Base-by-base conservation (phyloP, 257 asterid species). In the Dorcoceras hygrometricum region DNA sequence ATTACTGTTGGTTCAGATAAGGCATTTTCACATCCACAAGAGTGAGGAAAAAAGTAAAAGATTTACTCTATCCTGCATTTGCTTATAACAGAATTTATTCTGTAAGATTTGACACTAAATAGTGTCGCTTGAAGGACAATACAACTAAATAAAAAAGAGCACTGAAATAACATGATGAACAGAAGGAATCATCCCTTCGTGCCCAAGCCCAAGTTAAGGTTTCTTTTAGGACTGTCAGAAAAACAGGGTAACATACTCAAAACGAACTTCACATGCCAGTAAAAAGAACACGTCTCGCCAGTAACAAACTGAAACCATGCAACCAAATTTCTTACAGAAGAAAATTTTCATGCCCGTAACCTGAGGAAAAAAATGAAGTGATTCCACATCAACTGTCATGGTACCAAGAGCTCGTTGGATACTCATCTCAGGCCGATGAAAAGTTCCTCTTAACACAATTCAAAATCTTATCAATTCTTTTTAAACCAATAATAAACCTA, bases 11-110 rank as follows among this genome's bases (percentile, higher is more conserved):
- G 43, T 25, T 54, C 25, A 66, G 43, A 25, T 23, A 56, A 54
- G 43, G 28, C 24, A 2, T 29, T 65, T 27, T 22, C 77, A 70
- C 48, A 67, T 71, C 34, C 62, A 62, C 43, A 23, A 6, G 63
- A 3, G 23, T 8, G 22, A 36, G 19, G 43, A 53, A 20, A 73
- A n/a, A 28, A 36, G 8, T 6, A 71, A 50, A 62, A 46, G 10
- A 63, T 34, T 54, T 19, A 43, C 32, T 36, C 4, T 67, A 18
- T 18, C 27, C 18, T 53, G 50, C 59, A 24, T 36, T 25, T 50
- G 20, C 32, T 7, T 31, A 0, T 18, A 22, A 59, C 18, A 24
- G 4, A 66, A 27, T 31, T 19, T 16, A 36, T 59, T 46, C 59
- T 24, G 29, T 19, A 24, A 20, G 19, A 16, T 72, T 50, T 22